Conservation (phyloP, 257 asterid genomes). For the Solanum corneliomulleri region DNA sequence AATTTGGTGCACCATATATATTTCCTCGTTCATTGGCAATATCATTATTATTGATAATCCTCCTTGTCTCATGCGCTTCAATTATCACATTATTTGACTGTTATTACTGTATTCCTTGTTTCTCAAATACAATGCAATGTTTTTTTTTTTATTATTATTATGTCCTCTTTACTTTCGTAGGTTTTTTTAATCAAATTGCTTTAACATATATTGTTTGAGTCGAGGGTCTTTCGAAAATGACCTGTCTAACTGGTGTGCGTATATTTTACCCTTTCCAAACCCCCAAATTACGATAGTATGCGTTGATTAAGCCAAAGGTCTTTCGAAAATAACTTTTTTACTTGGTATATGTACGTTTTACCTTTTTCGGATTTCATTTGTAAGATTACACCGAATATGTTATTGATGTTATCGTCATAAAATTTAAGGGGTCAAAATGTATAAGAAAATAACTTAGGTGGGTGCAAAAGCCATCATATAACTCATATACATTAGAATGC, state of each 20-base stretch:
- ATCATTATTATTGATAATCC: no score
- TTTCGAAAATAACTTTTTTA: no score
- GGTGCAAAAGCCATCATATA: neutral
- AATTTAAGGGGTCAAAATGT: neutral
- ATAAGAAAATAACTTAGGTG: neutral
- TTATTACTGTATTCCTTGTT: neutral
- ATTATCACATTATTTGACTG: neutral
- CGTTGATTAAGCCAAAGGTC: neutral
- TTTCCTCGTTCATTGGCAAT: neutral
- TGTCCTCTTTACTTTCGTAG: no score
- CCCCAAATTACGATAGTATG: neutral
- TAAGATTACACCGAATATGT: neutral
- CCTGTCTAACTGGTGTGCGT: neutral
- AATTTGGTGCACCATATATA: neutral
- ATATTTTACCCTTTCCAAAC: neutral
- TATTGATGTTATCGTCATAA: neutral
- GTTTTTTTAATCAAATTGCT: no score
- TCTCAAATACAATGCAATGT: neutral
- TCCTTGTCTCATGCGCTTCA: accelerated
- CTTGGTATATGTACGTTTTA: neutral
- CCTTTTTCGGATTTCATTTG: slow-evolving; percentile 17
- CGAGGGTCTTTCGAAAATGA: neutral
- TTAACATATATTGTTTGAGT: neutral
- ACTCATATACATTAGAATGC: neutral
- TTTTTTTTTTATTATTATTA: no score